These are phyloP conservation scores for Fusarium sp. DNA, from an alignment of 2,329 filamentous ascomycete genomes.

Conservation along the genomic window DNA sequence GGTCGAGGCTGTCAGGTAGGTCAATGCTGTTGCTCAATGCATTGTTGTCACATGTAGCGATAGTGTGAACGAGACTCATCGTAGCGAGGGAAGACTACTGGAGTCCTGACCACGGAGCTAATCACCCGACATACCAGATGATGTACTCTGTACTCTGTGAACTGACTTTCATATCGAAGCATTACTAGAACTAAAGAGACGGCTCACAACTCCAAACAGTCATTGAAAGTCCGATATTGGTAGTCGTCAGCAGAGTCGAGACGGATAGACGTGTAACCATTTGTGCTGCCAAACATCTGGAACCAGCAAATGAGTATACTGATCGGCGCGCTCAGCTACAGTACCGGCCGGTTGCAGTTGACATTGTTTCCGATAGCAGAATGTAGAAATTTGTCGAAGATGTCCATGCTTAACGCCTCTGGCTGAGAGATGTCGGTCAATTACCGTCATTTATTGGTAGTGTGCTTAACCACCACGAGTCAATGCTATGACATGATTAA, in stretches of 20 bases:
- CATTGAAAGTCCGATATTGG: background rate
- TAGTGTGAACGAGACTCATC: background rate
- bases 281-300: background rate
- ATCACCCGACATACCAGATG: background rate
- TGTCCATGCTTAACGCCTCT: background rate
- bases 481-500: slow-evolving; percentile 9
- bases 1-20: background rate
- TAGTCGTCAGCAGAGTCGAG: background rate
- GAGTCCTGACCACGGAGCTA: background rate
- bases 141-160: background rate
- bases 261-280: background rate
- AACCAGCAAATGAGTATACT: background rate
- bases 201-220: background rate
- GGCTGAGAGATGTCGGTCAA: background rate
- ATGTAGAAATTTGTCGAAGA: background rate
- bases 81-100: background rate
- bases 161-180: background rate
- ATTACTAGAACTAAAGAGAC: background rate
- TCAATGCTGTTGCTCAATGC: background rate
- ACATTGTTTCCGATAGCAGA: background rate
- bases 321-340: background rate
- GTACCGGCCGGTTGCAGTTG: background rate
- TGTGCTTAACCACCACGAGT: slow-evolving; percentile 1
- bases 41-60: background rate
- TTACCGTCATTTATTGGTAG: background rate